Evolutionary conservation across 2,329 filamentous ascomycete genomes (phyloP).

Genomic region (Allantophomopsis cytisporea): DNA sequence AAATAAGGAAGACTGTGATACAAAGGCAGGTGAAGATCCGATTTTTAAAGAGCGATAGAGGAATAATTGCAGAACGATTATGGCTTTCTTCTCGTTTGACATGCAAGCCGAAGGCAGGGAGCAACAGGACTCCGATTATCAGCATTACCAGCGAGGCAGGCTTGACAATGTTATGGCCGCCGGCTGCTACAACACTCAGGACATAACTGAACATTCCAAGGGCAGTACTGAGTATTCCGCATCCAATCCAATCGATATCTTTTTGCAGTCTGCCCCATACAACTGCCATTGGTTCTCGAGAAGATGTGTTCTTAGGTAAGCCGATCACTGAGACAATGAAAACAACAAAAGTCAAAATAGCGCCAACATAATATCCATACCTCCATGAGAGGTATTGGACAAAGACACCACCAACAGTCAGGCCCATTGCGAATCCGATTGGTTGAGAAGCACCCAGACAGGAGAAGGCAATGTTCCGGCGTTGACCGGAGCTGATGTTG

Average conservation of each 20-base stretch:
- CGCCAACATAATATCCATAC: conserved; percentile 32
- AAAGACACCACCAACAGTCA: conserved; percentile 35
- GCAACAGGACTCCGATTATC: conserved; percentile 13
- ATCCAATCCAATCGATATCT: conserved; percentile 40
- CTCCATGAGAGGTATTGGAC: conserved; percentile 34
- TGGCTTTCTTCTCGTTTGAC: conserved; percentile 11
- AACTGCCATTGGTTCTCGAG: background rate
- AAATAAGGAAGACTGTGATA: conserved; percentile 17
- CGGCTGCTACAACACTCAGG: conserved; percentile 7
- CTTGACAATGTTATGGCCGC: conserved; percentile 4
- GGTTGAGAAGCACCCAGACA: conserved; percentile 34
- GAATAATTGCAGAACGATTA: conserved; percentile 17
- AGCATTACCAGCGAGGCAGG: conserved; percentile 16
- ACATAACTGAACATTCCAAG: conserved; percentile 36
- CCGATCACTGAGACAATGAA: conserved; percentile 8
- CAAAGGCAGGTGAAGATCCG: conserved; percentile 16
- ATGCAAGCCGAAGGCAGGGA: conserved; percentile 16
- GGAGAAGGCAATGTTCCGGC: conserved; percentile 35
- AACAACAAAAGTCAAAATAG: conserved; percentile 19
- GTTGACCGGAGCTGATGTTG: conserved; percentile 28
- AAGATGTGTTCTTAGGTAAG: conserved; percentile 3
- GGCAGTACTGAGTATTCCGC: conserved; percentile 27
- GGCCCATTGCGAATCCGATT: conserved; percentile 34
- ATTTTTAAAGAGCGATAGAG: conserved; percentile 19
- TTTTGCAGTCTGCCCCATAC: conserved; percentile 4